Conservation (phyloP, 2,329 filamentous ascomycete species). For the Gaeumannomyces tritici region DNA sequence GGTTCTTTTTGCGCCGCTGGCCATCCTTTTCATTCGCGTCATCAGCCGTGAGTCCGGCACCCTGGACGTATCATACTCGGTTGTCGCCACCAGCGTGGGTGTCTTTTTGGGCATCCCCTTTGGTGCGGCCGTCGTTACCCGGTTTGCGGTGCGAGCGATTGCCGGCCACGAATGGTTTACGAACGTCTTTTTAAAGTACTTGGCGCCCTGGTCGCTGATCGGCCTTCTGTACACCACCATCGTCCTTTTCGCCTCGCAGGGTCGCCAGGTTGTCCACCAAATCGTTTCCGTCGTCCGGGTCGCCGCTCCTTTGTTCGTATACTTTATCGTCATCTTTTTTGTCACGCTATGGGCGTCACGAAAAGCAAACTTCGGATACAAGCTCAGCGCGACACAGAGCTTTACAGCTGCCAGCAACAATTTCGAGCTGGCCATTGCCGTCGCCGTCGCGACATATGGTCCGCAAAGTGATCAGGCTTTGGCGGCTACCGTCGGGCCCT, state of each 20-base stretch:
- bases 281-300: constrained; percentile 77
- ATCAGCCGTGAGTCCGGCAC: constrained; percentile 40
- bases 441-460: constrained; percentile 74
- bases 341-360: constrained; percentile 53
- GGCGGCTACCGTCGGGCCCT: constrained; percentile 71
- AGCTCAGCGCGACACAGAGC: constrained; percentile 53
- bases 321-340: constrained; percentile 70
- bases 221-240: constrained; percentile 82
- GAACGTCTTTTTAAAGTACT: constrained; percentile 54
- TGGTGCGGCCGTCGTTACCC: constrained; percentile 67
- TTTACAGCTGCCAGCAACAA: constrained; percentile 91
- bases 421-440: constrained; percentile 85
- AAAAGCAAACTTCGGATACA: constrained; percentile 30
- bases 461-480: constrained; percentile 70
- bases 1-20: constrained; percentile 60
- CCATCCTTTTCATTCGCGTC: constrained; percentile 60
- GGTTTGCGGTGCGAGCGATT: constrained; percentile 48
- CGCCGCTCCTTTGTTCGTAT: constrained; percentile 70
- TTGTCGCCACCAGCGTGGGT: constrained; percentile 70
- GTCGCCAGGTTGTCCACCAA: constrained; percentile 66
- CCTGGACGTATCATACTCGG: constrained; percentile 43
- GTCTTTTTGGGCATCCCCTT: constrained; percentile 82
- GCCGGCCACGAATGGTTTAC: constrained; percentile 55
- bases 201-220: constrained; percentile 66
- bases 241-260: constrained; percentile 77